Evolutionary conservation across 768 basidiomycete species (phyloP), one percentile per base, ranked within the genome.

Genomic region (Russula dissimulans): DNA sequence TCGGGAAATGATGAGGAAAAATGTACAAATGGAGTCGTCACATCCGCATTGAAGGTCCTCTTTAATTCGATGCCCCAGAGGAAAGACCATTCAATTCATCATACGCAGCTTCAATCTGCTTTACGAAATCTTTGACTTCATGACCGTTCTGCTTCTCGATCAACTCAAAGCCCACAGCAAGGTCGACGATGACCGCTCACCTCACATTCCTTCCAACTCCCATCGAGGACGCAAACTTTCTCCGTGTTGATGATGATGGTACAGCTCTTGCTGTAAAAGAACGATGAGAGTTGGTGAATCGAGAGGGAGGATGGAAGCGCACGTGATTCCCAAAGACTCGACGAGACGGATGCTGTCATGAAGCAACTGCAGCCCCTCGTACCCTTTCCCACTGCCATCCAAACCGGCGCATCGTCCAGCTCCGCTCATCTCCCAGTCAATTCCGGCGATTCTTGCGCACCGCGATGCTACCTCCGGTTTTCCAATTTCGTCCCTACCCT

Each of bases 131-230:
- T 14, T 75, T 70, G 29, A 80, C 76, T 45, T 78, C 72, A 70
- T 95, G 91, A 12, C 92, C 93, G 57, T 80, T 81, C 88, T 92
- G 61, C 10, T 18, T 17, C 14, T 15, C 15, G 34, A 61, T 52
- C 36, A 60, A 55, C 42, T 56, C 57, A 32, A 50, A 43, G 15
- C 4, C 26, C 17, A 42, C 39, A 42, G 51, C 10, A 31, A 41
- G 45, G 47, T 26, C 17, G 42, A 26, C 22, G 43, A 41, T 18
- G 55, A 43, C 36, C 14, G 69, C 79, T 69, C 67, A 89, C 89
- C 73, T 89, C 83, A 70, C 89, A 95, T 48, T 84, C 73, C 68
- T 87, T 83, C 91, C 91, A 93, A 51, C 74, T 79, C 8, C 77
- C 82, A 68, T 94, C 90, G 57, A 85, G 86, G 43, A 92, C 77